Evolutionary conservation across 768 basidiomycete species (phyloP).

Genomic region (Mycena belliarum): DNA sequence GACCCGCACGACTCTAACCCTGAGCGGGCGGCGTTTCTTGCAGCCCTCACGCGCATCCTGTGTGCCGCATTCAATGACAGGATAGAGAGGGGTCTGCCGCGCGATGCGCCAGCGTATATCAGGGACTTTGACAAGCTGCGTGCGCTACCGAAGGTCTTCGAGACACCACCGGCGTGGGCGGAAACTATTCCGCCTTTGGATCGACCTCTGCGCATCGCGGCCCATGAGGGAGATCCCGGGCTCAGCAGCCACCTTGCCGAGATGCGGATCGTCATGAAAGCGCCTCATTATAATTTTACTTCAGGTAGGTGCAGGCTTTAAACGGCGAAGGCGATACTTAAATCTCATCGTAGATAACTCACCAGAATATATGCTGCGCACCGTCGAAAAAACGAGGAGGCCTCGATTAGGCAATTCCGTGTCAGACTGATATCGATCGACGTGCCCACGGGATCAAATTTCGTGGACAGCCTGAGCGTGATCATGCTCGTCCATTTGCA

Average conservation of each 20-base stretch:
- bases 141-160: background rate
- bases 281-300: too few species aligned
- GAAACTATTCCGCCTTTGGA: background rate
- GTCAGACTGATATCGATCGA: too few species aligned
- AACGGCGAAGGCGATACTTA: too few species aligned
- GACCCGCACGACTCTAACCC: conserved; percentile 24
- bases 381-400: too few species aligned
- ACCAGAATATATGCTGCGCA: too few species aligned
- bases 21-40: conserved; percentile 26
- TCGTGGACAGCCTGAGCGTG: background rate
- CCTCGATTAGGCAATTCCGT: too few species aligned
- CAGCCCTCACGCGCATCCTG: conserved; percentile 30
- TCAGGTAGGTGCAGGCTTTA: too few species aligned
- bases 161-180: conserved; percentile 29
- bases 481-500: background rate
- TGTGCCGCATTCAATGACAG: conserved; percentile 30
- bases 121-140: conserved; percentile 32
- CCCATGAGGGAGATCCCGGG: background rate
- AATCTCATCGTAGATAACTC: too few species aligned
- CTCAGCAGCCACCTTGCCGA: background rate
- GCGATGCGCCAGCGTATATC: conserved; percentile 35
- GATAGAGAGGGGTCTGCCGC: conserved; percentile 32
- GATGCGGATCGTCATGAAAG: too few species aligned
- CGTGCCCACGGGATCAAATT: too few species aligned
- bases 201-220: background rate